A percentile compares a stretch with the other conserved stretches of the same genome.
Evolutionary conservation across 1,139 yeast species (phyloP).

Genomic region (Suhomyces yuchorum): DNA sequence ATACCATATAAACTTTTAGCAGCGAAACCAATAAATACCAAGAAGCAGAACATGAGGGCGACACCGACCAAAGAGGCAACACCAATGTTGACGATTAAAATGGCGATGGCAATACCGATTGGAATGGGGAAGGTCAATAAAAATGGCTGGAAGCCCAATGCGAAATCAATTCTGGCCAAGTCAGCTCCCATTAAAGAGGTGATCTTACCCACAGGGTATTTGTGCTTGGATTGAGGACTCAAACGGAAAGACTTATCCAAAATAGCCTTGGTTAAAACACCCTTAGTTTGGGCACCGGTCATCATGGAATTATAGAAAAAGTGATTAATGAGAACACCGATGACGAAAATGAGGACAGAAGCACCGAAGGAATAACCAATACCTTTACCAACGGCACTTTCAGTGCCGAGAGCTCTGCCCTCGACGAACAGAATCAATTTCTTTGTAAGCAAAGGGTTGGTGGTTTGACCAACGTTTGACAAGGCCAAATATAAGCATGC

Average conservation of each 20-base stretch:
- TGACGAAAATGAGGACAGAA: constrained; percentile 24
- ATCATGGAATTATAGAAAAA: constrained; percentile 61
- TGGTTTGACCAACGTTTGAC: constrained; percentile 22
- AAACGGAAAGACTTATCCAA: constrained; percentile 36
- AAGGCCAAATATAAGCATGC: constrained; percentile 25
- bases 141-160: constrained; percentile 70
- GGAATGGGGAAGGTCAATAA: constrained; percentile 65
- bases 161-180: constrained; percentile 76
- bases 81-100: constrained; percentile 71
- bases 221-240: constrained; percentile 30
- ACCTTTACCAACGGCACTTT: constrained; percentile 30
- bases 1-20: constrained; percentile 42
- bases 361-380: constrained; percentile 34
- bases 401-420: constrained; percentile 26
- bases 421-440: constrained; percentile 46
- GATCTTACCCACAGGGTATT: constrained; percentile 35
- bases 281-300: constrained; percentile 40
- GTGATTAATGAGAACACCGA: constrained; percentile 59
- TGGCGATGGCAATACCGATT: constrained; percentile 58
- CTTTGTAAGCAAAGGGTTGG: constrained; percentile 39
- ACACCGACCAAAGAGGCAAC: constrained; percentile 70
- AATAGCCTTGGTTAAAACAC: constrained; percentile 37
- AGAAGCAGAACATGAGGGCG: constrained; percentile 37
- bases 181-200: constrained; percentile 72
- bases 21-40: constrained; percentile 41